These are phyloP conservation scores for Lactarius sp. DNA, from an alignment of 768 basidiomycete species.

Conservation along the genomic window DNA sequence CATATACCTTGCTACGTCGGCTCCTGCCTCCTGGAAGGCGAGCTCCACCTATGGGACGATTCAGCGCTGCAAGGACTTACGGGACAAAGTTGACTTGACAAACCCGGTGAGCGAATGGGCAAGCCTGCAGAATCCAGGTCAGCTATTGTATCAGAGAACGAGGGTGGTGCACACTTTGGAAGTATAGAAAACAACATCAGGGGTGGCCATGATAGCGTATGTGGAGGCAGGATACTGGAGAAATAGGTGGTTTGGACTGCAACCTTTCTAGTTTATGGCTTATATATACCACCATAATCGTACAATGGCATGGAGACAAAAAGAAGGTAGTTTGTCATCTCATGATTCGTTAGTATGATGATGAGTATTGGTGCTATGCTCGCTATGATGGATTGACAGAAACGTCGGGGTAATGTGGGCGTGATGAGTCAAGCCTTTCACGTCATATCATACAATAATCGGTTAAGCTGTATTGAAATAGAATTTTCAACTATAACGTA, in stretches of 20 bases:
- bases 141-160: neutral
- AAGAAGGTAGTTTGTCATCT: neutral
- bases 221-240: neutral
- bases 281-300: neutral
- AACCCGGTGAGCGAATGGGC: slow-evolving; percentile 53
- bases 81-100: neutral
- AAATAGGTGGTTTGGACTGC: neutral
- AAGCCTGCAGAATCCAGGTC: slow-evolving; percentile 34
- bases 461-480: too few species aligned
- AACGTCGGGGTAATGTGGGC: too few species aligned
- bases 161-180: slow-evolving; percentile 10
- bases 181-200: slow-evolving; percentile 40
- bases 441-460: too few species aligned
- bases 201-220: neutral
- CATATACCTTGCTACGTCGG: slow-evolving; percentile 44
- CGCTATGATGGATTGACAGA: neutral
- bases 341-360: neutral
- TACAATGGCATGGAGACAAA: too few species aligned
- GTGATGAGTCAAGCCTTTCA: too few species aligned
- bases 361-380: neutral
- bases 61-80: neutral
- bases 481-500: too few species aligned
- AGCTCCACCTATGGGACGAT: slow-evolving; percentile 43
- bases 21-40: slow-evolving; percentile 50
- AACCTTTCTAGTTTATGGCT: neutral